Evolutionary conservation across 176 grass and related monocot species (phyloP), one percentile per base, ranked within the genome.

Genomic region (Bothriochloa decipiens): DNA sequence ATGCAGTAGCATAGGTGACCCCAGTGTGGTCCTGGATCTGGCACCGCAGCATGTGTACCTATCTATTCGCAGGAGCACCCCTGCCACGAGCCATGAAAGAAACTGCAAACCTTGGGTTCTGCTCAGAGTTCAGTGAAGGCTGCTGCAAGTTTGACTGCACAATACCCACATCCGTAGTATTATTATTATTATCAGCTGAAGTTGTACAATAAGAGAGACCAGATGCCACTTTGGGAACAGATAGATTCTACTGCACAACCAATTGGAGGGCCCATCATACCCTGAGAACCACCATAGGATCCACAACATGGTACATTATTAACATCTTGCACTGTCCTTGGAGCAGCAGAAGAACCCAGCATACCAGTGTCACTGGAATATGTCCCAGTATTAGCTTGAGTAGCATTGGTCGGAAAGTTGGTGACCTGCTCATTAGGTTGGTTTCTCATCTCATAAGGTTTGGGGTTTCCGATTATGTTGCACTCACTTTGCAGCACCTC

Each of bases 31-130:
- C 39, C 39, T 40, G 39, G 7, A 40, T 40, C 39, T 40, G 39
- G 39, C 39, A 40, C 39, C 39, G 39, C 39, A 40, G 5, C 39
- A 40, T 8, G 39, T 40, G 8, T 40, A n/a, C n/a, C n/a, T n/a
- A n/a, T n/a, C 75, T 71, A 87, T 83, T 95, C 45, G 36, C 80
- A 49, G 96, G 72, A 87, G 78, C 81, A 27, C 74, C 60, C 86
- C 41, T 86, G 57, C 63, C 69, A 55, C 65, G 89, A 78, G 49
- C 79, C 18, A 49, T 70, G 18, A 63, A 75, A 47, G 91, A 69
- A 88, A 77, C 62, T 69, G 85, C 74, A 87, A 86, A 90, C 42
- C 86, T 95, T 80, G 91, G 85, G 80, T 93, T 88, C 78, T 90
- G 89, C 74, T 92, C 76, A 69, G 72, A 78, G 74, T 63, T 77